Evolutionary conservation across 2,329 filamentous ascomycete genomes (phyloP).

Genomic region (Trichoderma asperellum): DNA sequence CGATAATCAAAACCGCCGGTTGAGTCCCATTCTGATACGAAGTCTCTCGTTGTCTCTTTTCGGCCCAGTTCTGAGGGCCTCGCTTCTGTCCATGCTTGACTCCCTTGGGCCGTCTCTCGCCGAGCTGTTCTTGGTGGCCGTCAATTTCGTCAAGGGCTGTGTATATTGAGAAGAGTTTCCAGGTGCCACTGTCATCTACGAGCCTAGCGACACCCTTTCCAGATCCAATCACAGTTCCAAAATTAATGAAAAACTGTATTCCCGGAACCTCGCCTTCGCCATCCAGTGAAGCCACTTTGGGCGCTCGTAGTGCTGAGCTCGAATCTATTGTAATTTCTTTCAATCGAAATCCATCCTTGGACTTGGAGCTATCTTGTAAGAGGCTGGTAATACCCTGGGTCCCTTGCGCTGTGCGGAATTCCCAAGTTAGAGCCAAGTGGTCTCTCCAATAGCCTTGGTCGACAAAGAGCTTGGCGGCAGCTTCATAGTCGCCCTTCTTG

Average conservation of each 20-base stretch:
- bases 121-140: conserved; percentile 55
- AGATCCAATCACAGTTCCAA: conserved; percentile 57
- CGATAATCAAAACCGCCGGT: conserved; percentile 64
- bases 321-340: conserved; percentile 51
- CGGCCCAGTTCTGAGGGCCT: conserved; percentile 63
- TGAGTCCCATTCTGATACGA: conserved; percentile 53
- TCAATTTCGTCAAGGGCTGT: conserved; percentile 60
- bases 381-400: conserved; percentile 46
- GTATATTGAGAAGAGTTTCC: conserved; percentile 68
- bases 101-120: conserved; percentile 56
- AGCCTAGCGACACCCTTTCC: conserved; percentile 63
- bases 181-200: conserved; percentile 48
- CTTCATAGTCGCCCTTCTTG: conserved; percentile 40
- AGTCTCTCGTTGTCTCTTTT: conserved; percentile 52
- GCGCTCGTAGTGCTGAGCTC: conserved; percentile 49
- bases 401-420: conserved; percentile 56
- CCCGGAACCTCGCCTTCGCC: conserved; percentile 52
- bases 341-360: conserved; percentile 47
- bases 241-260: conserved; percentile 59
- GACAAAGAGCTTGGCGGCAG: conserved; percentile 47
- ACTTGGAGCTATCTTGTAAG: conserved; percentile 39
- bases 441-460: conserved; percentile 61
- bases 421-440: conserved; percentile 60
- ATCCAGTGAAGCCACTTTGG: conserved; percentile 53
- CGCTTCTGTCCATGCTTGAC: conserved; percentile 57